These are phyloP conservation scores for Naganishia randhawae DNA, from an alignment of 768 basidiomycete genomes.

Conservation along the genomic window DNA sequence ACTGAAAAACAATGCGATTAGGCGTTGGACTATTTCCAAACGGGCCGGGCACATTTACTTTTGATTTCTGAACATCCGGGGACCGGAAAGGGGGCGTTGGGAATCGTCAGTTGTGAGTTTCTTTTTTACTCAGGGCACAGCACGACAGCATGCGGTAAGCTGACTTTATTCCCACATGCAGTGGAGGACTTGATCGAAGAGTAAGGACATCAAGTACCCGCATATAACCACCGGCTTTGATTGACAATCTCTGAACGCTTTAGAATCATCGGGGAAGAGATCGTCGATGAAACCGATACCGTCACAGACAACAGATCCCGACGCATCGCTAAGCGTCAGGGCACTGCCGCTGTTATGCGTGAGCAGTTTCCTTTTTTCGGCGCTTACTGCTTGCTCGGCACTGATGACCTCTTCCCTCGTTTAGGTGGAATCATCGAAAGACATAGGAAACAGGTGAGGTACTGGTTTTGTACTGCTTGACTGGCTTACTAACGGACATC, in stretches of 20 bases:
- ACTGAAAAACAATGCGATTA: conserved; percentile 60
- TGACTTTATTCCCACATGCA: conserved; percentile 10
- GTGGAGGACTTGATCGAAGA: conserved; percentile 60
- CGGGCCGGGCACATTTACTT: conserved; percentile 86
- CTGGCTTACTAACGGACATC: neutral
- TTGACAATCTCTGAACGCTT: neutral
- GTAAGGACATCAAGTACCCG: conserved; percentile 36
- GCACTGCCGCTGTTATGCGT: conserved; percentile 70
- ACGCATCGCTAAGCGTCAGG: conserved; percentile 64
- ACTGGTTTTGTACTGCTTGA: too few relatives aligned
- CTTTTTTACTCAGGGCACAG: neutral
- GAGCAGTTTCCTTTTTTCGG: conserved; percentile 25
- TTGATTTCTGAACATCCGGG: conserved; percentile 83
- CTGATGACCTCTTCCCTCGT: neutral
- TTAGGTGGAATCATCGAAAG: conserved; percentile 50
- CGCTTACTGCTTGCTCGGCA: neutral
- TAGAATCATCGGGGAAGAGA: conserved; percentile 84
- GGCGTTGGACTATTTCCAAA: conserved; percentile 89
- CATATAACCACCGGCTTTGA: neutral
- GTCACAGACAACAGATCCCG: conserved; percentile 84
- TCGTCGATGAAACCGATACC: conserved; percentile 89
- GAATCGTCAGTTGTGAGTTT: conserved; percentile 67
- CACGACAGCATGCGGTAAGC: neutral
- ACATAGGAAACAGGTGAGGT: conserved; percentile 32
- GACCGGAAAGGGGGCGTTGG: conserved; percentile 73